A percentile compares a stretch with the other conserved stretches of the same genome.
Evolutionary conservation across 169 alveolate species (phyloP).

Genomic region (Plasmodium malariae): DNA sequence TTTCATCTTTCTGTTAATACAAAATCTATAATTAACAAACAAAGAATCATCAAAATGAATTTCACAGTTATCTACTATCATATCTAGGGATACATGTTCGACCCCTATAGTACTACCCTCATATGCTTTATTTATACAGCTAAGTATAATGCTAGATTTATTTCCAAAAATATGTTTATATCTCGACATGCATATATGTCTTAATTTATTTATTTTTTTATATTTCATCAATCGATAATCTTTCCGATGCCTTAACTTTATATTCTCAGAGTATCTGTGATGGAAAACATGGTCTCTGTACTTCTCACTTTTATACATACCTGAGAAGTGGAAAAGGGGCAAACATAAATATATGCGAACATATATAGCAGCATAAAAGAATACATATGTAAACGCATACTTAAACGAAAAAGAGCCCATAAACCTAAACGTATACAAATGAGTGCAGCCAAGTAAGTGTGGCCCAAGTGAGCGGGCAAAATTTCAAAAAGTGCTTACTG

Average conservation of each 20-base stretch:
- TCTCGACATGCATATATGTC: constrained; percentile 19
- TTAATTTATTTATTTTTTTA: constrained; percentile 38
- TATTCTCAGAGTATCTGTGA: too few species aligned
- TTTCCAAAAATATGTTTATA: constrained; percentile 20
- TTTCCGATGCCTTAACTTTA: background rate
- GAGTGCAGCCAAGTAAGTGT: too few species aligned
- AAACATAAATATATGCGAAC: background rate
- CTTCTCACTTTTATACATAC: constrained; percentile 30
- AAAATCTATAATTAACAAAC: constrained; percentile 11
- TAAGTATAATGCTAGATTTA: background rate
- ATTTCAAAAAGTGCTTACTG: too few species aligned
- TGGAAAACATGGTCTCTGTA: constrained; percentile 42
- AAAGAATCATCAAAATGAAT: constrained; percentile 41
- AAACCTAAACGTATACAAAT: background rate
- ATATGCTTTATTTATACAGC: background rate
- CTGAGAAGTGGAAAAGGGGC: background rate
- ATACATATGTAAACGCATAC: background rate
- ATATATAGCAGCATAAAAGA: background rate
- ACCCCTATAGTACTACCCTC: background rate
- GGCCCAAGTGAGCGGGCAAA: too few species aligned
- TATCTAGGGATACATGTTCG: background rate
- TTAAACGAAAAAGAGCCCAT: too few species aligned
- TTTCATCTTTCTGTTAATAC: background rate
- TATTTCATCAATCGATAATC: constrained; percentile 9
- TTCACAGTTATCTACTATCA: background rate